phyloP scores from a whole-genome alignment of 1,139 yeast species.

The Magnusiomyces tetraspermus region DNA sequence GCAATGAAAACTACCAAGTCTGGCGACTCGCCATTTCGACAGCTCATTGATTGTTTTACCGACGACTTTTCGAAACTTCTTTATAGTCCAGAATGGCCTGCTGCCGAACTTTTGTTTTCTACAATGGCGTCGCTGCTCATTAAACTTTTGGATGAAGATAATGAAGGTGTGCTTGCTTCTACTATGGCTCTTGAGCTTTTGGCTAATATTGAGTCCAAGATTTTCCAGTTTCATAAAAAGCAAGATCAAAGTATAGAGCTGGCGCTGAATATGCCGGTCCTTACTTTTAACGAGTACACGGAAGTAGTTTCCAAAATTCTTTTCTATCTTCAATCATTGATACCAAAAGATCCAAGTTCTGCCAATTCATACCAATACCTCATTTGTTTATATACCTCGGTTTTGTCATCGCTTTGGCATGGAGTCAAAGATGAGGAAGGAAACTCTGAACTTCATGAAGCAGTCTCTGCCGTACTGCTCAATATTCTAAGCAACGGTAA shows the following conservation, averaged over 20 bases:
- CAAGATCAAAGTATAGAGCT: slow-evolving; percentile 12
- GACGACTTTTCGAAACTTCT: slow-evolving; percentile 48
- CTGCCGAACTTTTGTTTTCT: slow-evolving; percentile 42
- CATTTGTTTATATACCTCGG: slow-evolving; percentile 13
- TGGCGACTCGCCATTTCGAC: slow-evolving; percentile 23
- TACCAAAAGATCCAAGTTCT: slow-evolving; percentile 14
- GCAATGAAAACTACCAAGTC: slow-evolving; percentile 22
- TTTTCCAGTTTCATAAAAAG: slow-evolving; percentile 22
- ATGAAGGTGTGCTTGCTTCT: slow-evolving; percentile 15
- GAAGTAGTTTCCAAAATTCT: slow-evolving; percentile 12
- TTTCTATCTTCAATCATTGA: slow-evolving; percentile 17
- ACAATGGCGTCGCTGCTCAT: slow-evolving; percentile 39
- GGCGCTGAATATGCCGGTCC: slow-evolving; percentile 9
- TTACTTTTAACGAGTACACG: slow-evolving; percentile 11
- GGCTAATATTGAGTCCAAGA: slow-evolving; percentile 46
- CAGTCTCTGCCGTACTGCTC: slow-evolving; percentile 4
- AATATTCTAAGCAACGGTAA: slow-evolving; percentile 13
- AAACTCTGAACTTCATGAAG: neutral
- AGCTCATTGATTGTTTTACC: slow-evolving; percentile 41
- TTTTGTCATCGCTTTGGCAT: slow-evolving; percentile 10
- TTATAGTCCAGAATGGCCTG: slow-evolving; percentile 51
- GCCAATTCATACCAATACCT: slow-evolving; percentile 17
- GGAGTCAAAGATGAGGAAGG: slow-evolving; percentile 3
- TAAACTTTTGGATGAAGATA: slow-evolving; percentile 17
- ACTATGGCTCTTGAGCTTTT: slow-evolving; percentile 43